A percentile compares a stretch with the other conserved stretches of the same genome.
These are phyloP conservation scores for Fusarium scirpi DNA, from an alignment of 2,329 filamentous ascomycete species.

Conservation along the genomic window DNA sequence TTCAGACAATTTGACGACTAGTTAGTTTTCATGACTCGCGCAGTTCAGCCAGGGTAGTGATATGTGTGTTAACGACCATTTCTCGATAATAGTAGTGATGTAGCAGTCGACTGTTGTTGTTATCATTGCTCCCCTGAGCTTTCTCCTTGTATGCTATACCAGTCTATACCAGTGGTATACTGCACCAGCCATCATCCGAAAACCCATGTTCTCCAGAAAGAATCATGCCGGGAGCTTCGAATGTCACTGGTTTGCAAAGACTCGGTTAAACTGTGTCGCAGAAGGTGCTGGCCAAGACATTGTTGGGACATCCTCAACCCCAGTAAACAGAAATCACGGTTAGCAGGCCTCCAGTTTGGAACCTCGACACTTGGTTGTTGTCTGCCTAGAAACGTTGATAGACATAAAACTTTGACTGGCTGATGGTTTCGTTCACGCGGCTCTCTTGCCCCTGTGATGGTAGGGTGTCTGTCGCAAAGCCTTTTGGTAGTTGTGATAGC, in stretches of 20 bases:
- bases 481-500: slow-evolving; percentile 13
- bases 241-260: not conserved
- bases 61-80: not conserved
- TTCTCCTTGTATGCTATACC: not conserved
- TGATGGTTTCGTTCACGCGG: slow-evolving; percentile 13
- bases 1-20: not conserved
- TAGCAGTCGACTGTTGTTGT: not conserved
- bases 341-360: not conserved
- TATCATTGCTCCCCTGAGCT: not conserved
- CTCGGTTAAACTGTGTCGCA: not conserved
- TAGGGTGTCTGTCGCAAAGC: not conserved
- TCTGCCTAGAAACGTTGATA: slow-evolving; percentile 28
- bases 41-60: not conserved
- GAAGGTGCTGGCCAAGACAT: not conserved
- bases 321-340: slow-evolving; percentile 9
- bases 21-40: not conserved
- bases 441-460: not conserved
- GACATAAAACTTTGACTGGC: slow-evolving; percentile 23
- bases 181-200: not conserved
- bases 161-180: not conserved
- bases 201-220: not conserved
- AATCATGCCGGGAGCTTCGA: not conserved
- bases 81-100: not conserved
- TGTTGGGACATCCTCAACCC: not conserved
- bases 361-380: slow-evolving; percentile 2